Evolutionary conservation across 257 asterid species (phyloP), one percentile per base, ranked within the genome.

Genomic region (Vinca minor): DNA sequence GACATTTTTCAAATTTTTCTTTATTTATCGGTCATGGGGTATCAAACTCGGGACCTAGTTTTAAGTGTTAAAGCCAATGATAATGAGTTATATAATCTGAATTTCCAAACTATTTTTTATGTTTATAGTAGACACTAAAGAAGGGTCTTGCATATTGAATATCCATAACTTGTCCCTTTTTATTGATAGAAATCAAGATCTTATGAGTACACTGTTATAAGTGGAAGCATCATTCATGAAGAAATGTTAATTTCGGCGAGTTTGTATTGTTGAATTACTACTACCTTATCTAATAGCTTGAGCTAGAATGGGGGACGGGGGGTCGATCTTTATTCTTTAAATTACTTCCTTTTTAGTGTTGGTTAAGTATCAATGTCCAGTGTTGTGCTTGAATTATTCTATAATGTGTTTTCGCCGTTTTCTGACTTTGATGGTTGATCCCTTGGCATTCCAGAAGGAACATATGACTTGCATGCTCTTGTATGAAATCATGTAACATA

Each of bases 401-500:
- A 8, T 29, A 8, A 21, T 23, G 34, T 52, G 58, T 25, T 28
- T 53, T 26, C 1, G 4, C 31, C 59, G 26, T 53, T 11, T 52
- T 4, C 1, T 28, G 21, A 13, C n/a, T n/a, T n/a, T 14, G 39
- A 8, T 54, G 23, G 36, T 54, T 54, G 39, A 54, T 18, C 5
- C 13, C 28, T 29, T 54, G 39, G 39, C 31, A 34, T 34, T 35
- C 29, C 15, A 59, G 3, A 20, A 35, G 49, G 20, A 35, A 18
- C 18, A 14, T n/a, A 38, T 41, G 7, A 39, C 21, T 25, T 39
- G 53, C 25, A 14, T 32, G n/a, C 13, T 21, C 49, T 49, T 21
- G 13, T 44, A 14, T 35, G 60, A 35, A 64, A 64, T 34, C 7
- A 34, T 34, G 38, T n/a, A 48, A 63, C 54, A 17, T 32, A 64